A percentile compares a stretch with the other conserved stretches of the same genome.
Conservation (phyloP, 495 filamentous ascomycete genomes). For the Penicillium bialowiezense region DNA sequence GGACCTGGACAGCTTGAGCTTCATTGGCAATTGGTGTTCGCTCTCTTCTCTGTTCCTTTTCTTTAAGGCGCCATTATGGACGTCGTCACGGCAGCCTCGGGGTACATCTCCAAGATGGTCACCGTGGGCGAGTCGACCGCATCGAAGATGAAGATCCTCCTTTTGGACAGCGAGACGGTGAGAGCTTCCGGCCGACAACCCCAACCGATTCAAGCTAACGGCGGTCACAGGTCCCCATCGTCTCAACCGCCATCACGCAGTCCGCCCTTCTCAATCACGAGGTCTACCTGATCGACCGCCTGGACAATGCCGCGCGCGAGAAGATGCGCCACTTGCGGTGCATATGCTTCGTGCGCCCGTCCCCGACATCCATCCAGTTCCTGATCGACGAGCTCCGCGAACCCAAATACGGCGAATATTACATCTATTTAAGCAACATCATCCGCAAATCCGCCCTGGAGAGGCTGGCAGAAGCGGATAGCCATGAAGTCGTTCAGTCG, state of each 20-base stretch:
- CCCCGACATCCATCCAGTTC: constrained; percentile 84
- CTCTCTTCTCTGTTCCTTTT: neutral
- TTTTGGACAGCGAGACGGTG: constrained; percentile 92
- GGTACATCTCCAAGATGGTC: constrained; percentile 98
- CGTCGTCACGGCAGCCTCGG: constrained; percentile 83
- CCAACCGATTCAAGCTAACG: neutral
- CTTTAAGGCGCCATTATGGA: constrained; percentile 62
- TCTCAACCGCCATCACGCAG: constrained; percentile 93
- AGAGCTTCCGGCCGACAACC: constrained; percentile 23
- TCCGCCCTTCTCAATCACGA: constrained; percentile 95
- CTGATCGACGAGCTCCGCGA: constrained; percentile 95
- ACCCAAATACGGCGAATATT: constrained; percentile 96
- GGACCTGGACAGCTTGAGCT: neutral
- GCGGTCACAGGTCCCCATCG: constrained; percentile 65
- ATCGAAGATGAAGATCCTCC: constrained; percentile 97
- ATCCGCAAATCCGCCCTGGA: constrained; percentile 96
- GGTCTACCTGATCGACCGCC: constrained; percentile 93
- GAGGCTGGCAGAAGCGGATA: constrained; percentile 93
- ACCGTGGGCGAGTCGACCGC: constrained; percentile 80
- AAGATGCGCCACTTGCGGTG: constrained; percentile 98
- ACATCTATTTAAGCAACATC: constrained; percentile 95
- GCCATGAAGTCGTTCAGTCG: constrained; percentile 89
- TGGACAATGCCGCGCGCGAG: constrained; percentile 87
- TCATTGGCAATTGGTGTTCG: neutral
- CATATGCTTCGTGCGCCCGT: constrained; percentile 88